These are phyloP conservation scores for Chenopodium quinoa DNA, from an alignment of 148 eudicot species.

Conservation along the genomic window DNA sequence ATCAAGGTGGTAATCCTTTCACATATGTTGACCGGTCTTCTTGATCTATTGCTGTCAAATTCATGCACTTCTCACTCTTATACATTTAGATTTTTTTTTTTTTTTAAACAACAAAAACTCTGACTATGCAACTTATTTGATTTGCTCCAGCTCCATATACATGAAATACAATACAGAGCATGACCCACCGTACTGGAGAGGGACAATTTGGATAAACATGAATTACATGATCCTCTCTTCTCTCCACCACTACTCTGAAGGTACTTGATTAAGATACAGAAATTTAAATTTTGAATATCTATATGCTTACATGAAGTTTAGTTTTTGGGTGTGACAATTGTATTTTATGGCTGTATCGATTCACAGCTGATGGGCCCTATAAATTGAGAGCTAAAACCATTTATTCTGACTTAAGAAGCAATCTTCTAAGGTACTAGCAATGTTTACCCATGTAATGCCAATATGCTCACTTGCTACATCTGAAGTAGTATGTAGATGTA, in stretches of 20 bases:
- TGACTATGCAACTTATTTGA: not conserved
- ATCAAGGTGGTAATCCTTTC: conserved; percentile 52
- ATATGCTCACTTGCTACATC: not conserved
- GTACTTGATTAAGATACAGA: conserved; percentile 28
- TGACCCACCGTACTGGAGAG: conserved; percentile 98
- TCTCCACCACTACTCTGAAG: conserved; percentile 82
- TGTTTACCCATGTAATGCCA: not conserved
- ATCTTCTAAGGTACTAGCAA: conserved; percentile 64
- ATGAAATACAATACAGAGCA: conserved; percentile 95
- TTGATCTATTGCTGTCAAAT: not conserved
- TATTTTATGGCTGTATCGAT: not conserved
- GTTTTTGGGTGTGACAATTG: not conserved
- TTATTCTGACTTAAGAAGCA: conserved; percentile 63
- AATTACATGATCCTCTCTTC: conserved; percentile 92
- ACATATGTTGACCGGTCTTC: not conserved
- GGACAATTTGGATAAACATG: conserved; percentile 94
- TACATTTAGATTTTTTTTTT: no score
- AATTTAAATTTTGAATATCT: not conserved
- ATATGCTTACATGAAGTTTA: conserved; percentile 2
- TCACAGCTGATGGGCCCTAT: conserved; percentile 75
- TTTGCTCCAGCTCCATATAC: conserved; percentile 69
- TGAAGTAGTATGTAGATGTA: not conserved
- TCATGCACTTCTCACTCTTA: not conserved
- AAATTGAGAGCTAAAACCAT: conserved; percentile 52
- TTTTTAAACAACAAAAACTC: not conserved